phyloP scores from a whole-genome alignment of 805 yeast species.

The Tetrapisispora arboricola region DNA sequence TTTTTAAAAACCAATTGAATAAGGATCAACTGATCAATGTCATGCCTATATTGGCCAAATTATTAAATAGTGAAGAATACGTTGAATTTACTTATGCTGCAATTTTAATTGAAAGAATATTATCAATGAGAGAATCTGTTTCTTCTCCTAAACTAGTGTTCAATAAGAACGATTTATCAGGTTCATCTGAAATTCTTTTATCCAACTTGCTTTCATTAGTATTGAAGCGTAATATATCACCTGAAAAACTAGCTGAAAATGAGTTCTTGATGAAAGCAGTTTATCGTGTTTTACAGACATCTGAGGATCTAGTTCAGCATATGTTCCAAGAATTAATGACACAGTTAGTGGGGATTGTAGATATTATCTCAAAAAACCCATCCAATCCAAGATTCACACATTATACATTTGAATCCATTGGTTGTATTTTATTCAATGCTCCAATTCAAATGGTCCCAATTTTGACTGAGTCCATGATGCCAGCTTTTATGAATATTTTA shows the following conservation, averaged over 20 bases:
- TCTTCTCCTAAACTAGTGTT: constrained; percentile 52
- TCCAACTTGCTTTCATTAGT: constrained; percentile 59
- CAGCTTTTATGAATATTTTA: constrained; percentile 55
- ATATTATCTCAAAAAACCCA: constrained; percentile 74
- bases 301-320: constrained; percentile 51
- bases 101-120: constrained; percentile 79
- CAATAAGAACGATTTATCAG: constrained; percentile 59
- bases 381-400: constrained; percentile 92
- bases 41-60: constrained; percentile 65
- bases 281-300: constrained; percentile 68
- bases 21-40: constrained; percentile 73
- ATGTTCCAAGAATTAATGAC: constrained; percentile 40
- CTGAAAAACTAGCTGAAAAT: constrained; percentile 90
- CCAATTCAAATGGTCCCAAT: constrained; percentile 24
- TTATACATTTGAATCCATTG: constrained; percentile 80
- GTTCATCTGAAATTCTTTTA: constrained; percentile 51
- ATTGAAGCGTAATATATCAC: constrained; percentile 47
- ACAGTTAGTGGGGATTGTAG: constrained; percentile 61
- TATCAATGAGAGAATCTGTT: constrained; percentile 55
- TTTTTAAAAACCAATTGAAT: constrained; percentile 86
- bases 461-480: constrained; percentile 43
- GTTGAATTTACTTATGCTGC: constrained; percentile 92
- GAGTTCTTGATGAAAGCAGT: constrained; percentile 85
- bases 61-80: constrained; percentile 54
- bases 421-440: constrained; percentile 54